These are phyloP conservation scores for Crithidia sp. DNA, from an alignment of 208 protist genomes.

Conservation along the genomic window DNA sequence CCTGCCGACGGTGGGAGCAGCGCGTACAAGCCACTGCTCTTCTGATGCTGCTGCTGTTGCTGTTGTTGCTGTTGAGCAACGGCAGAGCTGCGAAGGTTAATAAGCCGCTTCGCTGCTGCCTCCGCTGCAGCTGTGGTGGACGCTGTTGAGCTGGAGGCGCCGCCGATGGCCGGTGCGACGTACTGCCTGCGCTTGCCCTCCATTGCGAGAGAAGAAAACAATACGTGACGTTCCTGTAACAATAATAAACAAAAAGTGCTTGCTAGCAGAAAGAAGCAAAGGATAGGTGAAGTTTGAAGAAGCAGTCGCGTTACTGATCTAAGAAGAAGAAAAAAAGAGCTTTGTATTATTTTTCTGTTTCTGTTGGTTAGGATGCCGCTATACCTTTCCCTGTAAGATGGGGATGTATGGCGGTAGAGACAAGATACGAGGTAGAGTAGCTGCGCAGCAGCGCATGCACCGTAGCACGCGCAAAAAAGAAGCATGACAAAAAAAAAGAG, in stretches of 20 bases:
- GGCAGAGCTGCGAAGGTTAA: slow-evolving; percentile 21
- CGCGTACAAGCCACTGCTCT: too few species aligned
- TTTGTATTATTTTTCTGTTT: too few species aligned
- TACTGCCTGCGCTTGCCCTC: slow-evolving; percentile 34
- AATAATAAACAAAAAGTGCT: background rate
- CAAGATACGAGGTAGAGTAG: too few species aligned
- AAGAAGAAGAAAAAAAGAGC: too few species aligned
- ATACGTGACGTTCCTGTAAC: background rate
- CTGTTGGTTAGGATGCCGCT: too few species aligned
- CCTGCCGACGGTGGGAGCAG: background rate
- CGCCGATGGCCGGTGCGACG: slow-evolving; percentile 19
- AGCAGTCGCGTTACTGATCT: too few species aligned
- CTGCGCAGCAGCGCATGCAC: too few species aligned
- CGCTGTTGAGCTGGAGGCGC: slow-evolving; percentile 1
- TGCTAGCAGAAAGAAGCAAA: background rate
- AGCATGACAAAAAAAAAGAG: too few species aligned
- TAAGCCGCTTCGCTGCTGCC: slow-evolving; percentile 16
- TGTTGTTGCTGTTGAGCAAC: background rate
- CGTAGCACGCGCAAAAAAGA: too few species aligned
- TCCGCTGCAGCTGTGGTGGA: slow-evolving; percentile 20
- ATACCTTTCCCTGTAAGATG: too few species aligned
- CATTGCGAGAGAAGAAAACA: background rate
- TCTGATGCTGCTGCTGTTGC: background rate
- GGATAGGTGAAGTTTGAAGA: too few species aligned
- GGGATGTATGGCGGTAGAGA: too few species aligned